Conservation (phyloP, 345 rosid species). For the Turnera subulata region DNA sequence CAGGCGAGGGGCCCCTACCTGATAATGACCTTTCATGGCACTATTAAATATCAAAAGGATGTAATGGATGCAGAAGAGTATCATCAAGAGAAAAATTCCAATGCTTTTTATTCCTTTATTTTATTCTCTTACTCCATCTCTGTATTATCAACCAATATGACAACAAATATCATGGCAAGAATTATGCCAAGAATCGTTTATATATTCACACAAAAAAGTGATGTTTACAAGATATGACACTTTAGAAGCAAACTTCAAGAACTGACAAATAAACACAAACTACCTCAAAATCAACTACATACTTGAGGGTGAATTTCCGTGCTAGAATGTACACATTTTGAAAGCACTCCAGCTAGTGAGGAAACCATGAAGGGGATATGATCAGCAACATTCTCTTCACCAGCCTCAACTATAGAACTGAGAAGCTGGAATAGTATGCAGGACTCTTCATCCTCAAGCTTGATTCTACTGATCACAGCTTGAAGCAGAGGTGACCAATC, state of each 20-base stretch:
- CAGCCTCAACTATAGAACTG: constrained; percentile 59
- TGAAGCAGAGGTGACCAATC: constrained; percentile 78
- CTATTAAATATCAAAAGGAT: not conserved
- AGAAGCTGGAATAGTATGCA: constrained; percentile 65
- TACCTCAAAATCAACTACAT: constrained; percentile 25
- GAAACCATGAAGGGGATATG: constrained; percentile 67
- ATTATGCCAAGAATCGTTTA: not conserved
- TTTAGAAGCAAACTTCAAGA: not conserved
- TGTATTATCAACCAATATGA: too few species aligned
- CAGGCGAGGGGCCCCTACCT: too few species aligned
- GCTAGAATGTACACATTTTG: constrained; percentile 42
- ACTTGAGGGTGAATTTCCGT: constrained; percentile 72
- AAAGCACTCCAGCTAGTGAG: constrained; percentile 46
- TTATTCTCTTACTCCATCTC: not conserved
- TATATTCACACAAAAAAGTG: not conserved
- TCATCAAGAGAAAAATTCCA: too few species aligned
- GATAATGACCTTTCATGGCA: not conserved
- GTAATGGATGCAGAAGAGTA: not conserved
- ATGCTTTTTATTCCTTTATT: not conserved
- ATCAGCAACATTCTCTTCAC: constrained; percentile 44
- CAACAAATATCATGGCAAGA: too few species aligned
- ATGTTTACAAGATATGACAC: not conserved
- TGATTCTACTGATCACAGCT: constrained; percentile 61
- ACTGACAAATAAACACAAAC: not conserved
- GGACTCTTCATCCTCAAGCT: constrained; percentile 62